Evolutionary conservation across 805 yeast genomes (phyloP), one percentile per base, ranked within the genome.

Genomic region (Hanseniaspora lindneri): DNA sequence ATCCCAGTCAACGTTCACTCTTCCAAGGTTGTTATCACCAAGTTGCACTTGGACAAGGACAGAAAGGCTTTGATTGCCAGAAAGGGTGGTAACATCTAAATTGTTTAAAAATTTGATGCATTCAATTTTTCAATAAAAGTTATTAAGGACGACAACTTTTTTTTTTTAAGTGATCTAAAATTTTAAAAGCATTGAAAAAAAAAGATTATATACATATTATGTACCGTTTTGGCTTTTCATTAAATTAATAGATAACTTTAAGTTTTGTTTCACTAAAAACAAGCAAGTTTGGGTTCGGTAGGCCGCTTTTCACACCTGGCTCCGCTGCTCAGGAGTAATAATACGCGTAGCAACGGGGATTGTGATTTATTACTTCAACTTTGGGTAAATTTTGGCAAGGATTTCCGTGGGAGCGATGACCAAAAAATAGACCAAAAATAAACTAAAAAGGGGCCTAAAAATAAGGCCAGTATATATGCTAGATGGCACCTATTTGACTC

Each of bases 1-100:
- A 83, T 88, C 62, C 97, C 96, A 71, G 77, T 89, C 73, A 85
- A 87, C 83, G 78, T 92, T 62, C 95, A 89, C 78, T 95, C 98
- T 70, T 89, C 97, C 57, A 92, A 92, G 80, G 94, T 92, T 69
- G 96, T 89, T 73, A 85, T 92, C 74, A 92, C 97, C 76, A 86
- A 86, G 77, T 79, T 92, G 72, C 85, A 87, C 80, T 82, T 92
- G 72, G 96, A 89, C 82, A 84, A 84, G 77, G 95, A 89, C 83
- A 84, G 98, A 80, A 88, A 89, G 80, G 94, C 84, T 71, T 81
- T 89, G 75, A 85, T 89, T 68, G 78, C 77, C 70, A 87, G 95
- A 83, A 89, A 89, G 80, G 96, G 96, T 72, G 97, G 97, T 67
- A 87, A 84, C 71, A 76, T 77, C 68, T 86, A 85, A 77, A 69